Evolutionary conservation across 805 yeast genomes (phyloP).

Genomic region (Ogataea degrootiae): DNA sequence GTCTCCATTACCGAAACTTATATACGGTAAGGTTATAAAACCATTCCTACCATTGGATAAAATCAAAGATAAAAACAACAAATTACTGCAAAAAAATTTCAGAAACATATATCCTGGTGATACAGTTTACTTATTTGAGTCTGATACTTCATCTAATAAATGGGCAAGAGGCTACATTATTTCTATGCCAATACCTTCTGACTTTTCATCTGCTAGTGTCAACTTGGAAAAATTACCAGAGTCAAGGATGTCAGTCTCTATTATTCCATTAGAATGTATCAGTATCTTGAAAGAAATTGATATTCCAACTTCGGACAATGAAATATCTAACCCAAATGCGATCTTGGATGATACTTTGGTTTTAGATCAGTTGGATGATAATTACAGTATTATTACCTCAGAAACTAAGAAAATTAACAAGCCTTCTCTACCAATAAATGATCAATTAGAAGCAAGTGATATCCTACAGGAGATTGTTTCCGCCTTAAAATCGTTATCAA

Average conservation of each 20-base stretch:
- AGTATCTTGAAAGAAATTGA: slow-evolving; percentile 37
- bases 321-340: slow-evolving; percentile 4
- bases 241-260: slow-evolving; percentile 44
- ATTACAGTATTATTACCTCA: slow-evolving; percentile 1
- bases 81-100: slow-evolving; percentile 13
- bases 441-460: slow-evolving; percentile 38
- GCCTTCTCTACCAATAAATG: slow-evolving; percentile 53
- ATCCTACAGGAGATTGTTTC: slow-evolving; percentile 54
- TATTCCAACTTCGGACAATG: slow-evolving; percentile 1
- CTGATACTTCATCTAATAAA: slow-evolving; percentile 37
- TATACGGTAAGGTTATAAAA: slow-evolving; percentile 39
- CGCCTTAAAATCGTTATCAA: slow-evolving; percentile 50
- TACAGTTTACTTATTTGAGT: slow-evolving; percentile 69
- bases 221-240: slow-evolving; percentile 62
- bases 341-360: slow-evolving; percentile 4
- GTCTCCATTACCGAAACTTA: slow-evolving; percentile 44
- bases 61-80: slow-evolving; percentile 7
- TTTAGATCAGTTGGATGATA: slow-evolving; percentile 10
- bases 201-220: slow-evolving; percentile 56
- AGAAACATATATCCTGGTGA: slow-evolving; percentile 70
- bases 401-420: slow-evolving; percentile 14
- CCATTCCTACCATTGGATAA: slow-evolving; percentile 44
- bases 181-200: slow-evolving; percentile 65
- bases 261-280: slow-evolving; percentile 58
- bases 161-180: slow-evolving; percentile 83